These are phyloP conservation scores for Colletotrichum sp. DNA, from an alignment of 2,329 filamentous ascomycete species.

Conservation along the genomic window DNA sequence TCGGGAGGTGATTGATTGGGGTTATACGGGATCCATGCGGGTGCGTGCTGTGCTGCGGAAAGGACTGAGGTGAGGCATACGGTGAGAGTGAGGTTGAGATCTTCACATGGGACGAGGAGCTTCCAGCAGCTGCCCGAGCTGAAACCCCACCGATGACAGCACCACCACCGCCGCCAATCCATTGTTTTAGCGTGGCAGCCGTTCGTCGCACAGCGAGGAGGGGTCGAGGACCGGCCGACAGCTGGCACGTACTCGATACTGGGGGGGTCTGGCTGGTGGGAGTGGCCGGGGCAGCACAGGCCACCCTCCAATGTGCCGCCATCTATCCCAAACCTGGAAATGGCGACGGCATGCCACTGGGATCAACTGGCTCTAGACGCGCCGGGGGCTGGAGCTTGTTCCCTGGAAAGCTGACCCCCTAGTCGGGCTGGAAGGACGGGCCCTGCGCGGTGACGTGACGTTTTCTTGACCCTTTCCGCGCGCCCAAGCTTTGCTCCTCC, in stretches of 20 bases:
- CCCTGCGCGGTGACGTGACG: constrained; percentile 22
- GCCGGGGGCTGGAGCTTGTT: constrained; percentile 14
- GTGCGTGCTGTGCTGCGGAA: background rate
- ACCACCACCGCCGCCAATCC: background rate
- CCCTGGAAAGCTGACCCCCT: constrained; percentile 9
- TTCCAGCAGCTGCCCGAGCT: constrained; percentile 8
- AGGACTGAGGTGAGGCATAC: background rate
- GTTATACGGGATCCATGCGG: constrained; percentile 1
- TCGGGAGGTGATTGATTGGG: background rate
- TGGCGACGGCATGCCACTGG: constrained; percentile 6
- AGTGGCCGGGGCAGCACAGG: background rate
- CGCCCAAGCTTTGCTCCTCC: constrained; percentile 7
- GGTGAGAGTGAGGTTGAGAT: constrained; percentile 6
- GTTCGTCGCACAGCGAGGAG: background rate
- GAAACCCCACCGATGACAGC: constrained; percentile 19
- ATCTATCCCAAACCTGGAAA: constrained; percentile 10
- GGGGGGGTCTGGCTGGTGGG: background rate
- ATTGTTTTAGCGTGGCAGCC: background rate
- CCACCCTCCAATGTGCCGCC: background rate
- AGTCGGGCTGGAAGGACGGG: background rate
- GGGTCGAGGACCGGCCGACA: background rate
- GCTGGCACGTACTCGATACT: background rate
- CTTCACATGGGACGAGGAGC: constrained; percentile 19
- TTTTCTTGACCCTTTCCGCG: background rate
- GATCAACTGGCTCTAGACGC: background rate